Evolutionary conservation across 371 early-diverging fungal species (phyloP).

Genomic region (Mucor saturninus): DNA sequence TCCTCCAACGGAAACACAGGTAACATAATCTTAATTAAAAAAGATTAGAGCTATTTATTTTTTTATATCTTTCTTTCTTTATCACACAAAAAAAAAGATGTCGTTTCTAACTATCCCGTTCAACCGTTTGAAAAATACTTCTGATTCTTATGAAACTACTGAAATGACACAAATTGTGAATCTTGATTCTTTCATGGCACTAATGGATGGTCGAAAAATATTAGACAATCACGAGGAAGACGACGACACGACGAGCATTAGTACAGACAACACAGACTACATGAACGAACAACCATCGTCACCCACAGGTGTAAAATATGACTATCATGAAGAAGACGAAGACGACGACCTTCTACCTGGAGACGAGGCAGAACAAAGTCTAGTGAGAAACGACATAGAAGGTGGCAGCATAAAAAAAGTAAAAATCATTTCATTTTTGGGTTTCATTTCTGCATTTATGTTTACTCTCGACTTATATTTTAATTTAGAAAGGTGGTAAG

Average conservation of each 20-base stretch:
- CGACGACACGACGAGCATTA: constrained; percentile 30
- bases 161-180: constrained; percentile 45
- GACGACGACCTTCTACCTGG: constrained; percentile 24
- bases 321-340: constrained; percentile 21
- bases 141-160: constrained; percentile 25
- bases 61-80: constrained; percentile 1
- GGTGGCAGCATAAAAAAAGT: constrained; percentile 12
- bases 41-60: constrained; percentile 2
- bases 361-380: constrained; percentile 28
- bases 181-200: constrained; percentile 33
- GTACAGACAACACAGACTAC: constrained; percentile 15
- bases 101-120: constrained; percentile 16
- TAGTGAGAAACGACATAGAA: constrained; percentile 17
- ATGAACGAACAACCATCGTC: not conserved
- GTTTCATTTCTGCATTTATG: not conserved
- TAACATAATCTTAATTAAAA: not conserved
- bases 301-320: constrained; percentile 4
- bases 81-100: not conserved
- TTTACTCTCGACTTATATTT: not conserved
- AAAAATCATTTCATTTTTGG: not conserved
- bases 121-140: constrained; percentile 13
- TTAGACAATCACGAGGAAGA: constrained; percentile 18
- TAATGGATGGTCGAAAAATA: constrained; percentile 37
- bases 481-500: constrained; percentile 16
- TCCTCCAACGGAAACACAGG: not conserved